Base-by-base conservation (phyloP, 2,329 filamentous ascomycete genomes). In the Aspergillus latus region DNA sequence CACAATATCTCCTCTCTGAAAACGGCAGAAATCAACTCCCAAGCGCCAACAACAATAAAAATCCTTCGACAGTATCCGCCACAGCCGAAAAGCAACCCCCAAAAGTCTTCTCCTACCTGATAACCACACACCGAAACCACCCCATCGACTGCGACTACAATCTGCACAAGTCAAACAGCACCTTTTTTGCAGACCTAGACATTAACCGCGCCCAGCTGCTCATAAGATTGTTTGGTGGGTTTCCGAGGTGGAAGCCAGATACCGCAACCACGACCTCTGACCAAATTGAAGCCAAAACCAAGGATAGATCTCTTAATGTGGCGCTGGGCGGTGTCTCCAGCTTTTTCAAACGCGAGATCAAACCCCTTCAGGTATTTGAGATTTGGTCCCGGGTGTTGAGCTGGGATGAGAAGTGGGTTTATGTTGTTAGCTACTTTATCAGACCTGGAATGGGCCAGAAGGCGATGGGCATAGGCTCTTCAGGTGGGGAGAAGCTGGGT, bases 131-230 rank as follows among this genome's bases (percentile, higher is more conserved):
- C 49, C 15, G n/a, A 7, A 84, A 86, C 10, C 84, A 88, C 1
- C 75, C 88, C 46, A 82, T 88, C 64, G 90, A 95, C 74, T 89
- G 86, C 68, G 91, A 96, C 75, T 89, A 90, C 77, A 92, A 92
- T 76, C 70, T 90, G 34, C 88, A 92, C 80, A 90, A 91, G 72
- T 86, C 85, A 61, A 89, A 90, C 77, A 84, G 82, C 59, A 94
- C 90, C 42, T 95, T 94, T 78, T 94, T 94, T 71, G 79, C 86
- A 65, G 90, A 95, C 73, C 85, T 93, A 60, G 90, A 95, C 73
- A 83, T 92, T 54, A 85, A 87, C 42, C 87, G 93, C 47, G 88
- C 88, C 0, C 88, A 94, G 60, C 83, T 93, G 11, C 26, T 26
- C 16, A 10, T 39, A 4, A 13, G 36, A 5, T 21, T 49, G 8